These are phyloP conservation scores for Colletotrichum liriopes DNA, from an alignment of 2,329 filamentous ascomycete species.

Conservation along the genomic window DNA sequence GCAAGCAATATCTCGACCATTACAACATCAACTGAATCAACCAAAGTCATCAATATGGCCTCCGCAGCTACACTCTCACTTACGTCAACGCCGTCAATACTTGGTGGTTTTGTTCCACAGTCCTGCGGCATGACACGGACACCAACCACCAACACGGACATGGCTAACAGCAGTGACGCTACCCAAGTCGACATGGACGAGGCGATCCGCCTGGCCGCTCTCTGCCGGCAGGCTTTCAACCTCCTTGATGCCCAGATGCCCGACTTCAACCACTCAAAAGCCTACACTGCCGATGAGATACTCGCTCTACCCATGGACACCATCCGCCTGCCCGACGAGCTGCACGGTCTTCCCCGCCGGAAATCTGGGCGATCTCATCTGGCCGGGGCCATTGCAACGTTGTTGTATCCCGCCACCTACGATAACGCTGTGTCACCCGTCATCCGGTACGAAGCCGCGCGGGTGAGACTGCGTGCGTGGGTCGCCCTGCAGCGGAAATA, in stretches of 20 bases:
- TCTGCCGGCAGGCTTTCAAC: slow-evolving; percentile 51
- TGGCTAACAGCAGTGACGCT: slow-evolving; percentile 5
- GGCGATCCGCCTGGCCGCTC: slow-evolving; percentile 48
- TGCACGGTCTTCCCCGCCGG: slow-evolving; percentile 54
- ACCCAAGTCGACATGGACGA: slow-evolving; percentile 43
- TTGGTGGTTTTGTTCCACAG: slow-evolving; percentile 7
- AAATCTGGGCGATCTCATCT: slow-evolving; percentile 51
- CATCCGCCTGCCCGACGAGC: slow-evolving; percentile 50
- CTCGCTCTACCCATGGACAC: slow-evolving; percentile 51
- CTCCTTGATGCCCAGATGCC: slow-evolving; percentile 48
- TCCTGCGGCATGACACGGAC: slow-evolving; percentile 18
- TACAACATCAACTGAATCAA: background rate
- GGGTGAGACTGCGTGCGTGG: slow-evolving; percentile 56
- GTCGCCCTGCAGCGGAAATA: slow-evolving; percentile 54
- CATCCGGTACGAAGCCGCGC: slow-evolving; percentile 56
- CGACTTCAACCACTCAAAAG: slow-evolving; percentile 48
- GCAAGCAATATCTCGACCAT: background rate
- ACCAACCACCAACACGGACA: background rate
- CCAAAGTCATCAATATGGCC: slow-evolving; percentile 47
- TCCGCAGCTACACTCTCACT: slow-evolving; percentile 52
- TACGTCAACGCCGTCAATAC: slow-evolving; percentile 34
- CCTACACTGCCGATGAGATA: slow-evolving; percentile 55
- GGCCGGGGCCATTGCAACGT: slow-evolving; percentile 51
- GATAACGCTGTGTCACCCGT: slow-evolving; percentile 54
- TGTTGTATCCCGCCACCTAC: slow-evolving; percentile 53